These are phyloP conservation scores for Ogataea allantospora DNA, from an alignment of 805 yeast genomes.

Conservation along the genomic window DNA sequence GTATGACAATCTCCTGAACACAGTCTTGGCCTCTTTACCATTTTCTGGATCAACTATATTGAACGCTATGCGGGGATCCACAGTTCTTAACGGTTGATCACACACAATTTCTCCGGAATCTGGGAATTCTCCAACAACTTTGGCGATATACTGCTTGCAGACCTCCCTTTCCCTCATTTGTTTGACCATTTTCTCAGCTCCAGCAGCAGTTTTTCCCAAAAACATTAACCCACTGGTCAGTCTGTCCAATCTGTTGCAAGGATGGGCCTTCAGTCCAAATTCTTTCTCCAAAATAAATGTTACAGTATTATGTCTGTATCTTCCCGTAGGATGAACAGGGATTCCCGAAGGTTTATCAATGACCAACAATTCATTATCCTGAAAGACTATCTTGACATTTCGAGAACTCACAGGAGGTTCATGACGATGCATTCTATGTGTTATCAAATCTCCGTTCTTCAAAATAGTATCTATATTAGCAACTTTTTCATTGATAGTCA, in stretches of 20 bases:
- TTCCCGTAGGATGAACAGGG: constrained; percentile 95
- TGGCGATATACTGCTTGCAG: constrained; percentile 78
- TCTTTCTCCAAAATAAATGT: constrained; percentile 78
- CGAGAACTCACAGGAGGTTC: constrained; percentile 77
- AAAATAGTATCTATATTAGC: constrained; percentile 67
- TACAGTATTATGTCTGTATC: constrained; percentile 70
- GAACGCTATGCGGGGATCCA: constrained; percentile 71
- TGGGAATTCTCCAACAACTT: constrained; percentile 88
- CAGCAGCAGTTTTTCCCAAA: constrained; percentile 75
- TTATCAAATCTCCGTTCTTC: constrained; percentile 77
- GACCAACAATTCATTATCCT: constrained; percentile 73
- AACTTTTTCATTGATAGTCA: constrained; percentile 62
- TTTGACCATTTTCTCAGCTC: constrained; percentile 72
- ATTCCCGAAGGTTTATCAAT: constrained; percentile 93
- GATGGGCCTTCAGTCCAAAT: constrained; percentile 61
- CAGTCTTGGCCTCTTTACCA: constrained; percentile 76
- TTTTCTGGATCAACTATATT: constrained; percentile 51
- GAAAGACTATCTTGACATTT: constrained; percentile 64
- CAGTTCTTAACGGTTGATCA: constrained; percentile 65
- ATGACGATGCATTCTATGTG: constrained; percentile 80
- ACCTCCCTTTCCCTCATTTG: constrained; percentile 75
- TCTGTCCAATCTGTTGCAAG: constrained; percentile 87
- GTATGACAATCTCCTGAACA: constrained; percentile 63
- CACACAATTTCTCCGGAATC: constrained; percentile 45
- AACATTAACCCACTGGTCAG: constrained; percentile 93